Base-by-base conservation (phyloP, 805 yeast genomes). In the Deakozyma indianensis region DNA sequence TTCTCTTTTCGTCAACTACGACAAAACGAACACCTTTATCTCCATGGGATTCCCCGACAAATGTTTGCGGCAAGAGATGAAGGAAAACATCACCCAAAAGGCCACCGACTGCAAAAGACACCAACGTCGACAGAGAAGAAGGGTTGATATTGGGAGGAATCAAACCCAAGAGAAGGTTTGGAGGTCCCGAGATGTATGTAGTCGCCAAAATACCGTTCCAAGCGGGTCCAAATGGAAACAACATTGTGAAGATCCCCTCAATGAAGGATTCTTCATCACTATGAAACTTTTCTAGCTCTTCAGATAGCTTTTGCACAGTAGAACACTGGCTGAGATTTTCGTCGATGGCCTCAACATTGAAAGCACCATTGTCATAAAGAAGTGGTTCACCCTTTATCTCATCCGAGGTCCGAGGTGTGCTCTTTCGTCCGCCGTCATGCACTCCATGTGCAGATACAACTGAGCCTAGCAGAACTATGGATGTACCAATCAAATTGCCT, bases 41-140 rank as follows among this genome's bases (percentile, higher is more conserved):
- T 45, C 66, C 66, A 43, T 65, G 73, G 41, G 63, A 53, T 47
- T 75, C 77, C 11, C 80, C 78, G 5, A 72, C 63, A 51, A 77
- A 79, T 1, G 78, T 73, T 54, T 79, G 83, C 2, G 92, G 92
- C 42, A 83, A 60, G 48, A 83, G 56, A 59, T 83, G 92, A 41
- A 82, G 58, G 50, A 83, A 79, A 1, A 81, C 77, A 56, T 82
- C 90, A 41, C 90, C 90, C 28, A 83, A 61, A 32, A 83, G 63
- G 1, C 88, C 83, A 41, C 92, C 92, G 42, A 78, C 71, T 14
- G 90, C 88, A 63, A 83, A 81, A 41, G 84, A 68, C 1, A 81
- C 83, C 46, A 82, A 59, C 22, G 73, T 56, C 7, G 76, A 66
- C 29, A 80, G 61, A 25, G 68, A 62, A 2, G 72, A 60, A 0